These are phyloP conservation scores for Aspergillus novofumigatus DNA, from an alignment of 2,329 filamentous ascomycete genomes.

Conservation along the genomic window DNA sequence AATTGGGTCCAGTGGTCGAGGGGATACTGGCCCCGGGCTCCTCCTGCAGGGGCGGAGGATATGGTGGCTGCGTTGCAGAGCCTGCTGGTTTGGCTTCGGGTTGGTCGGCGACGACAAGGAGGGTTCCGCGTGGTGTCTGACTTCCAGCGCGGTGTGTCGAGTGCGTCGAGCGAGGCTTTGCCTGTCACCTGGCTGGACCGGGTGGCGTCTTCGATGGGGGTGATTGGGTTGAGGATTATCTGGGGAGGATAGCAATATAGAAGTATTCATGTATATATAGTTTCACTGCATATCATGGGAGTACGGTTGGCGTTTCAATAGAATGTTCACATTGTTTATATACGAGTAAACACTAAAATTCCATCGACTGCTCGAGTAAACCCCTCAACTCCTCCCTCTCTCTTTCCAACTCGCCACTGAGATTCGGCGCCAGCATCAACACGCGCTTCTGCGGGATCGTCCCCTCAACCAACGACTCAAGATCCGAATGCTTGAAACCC, in stretches of 20 bases:
- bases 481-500: conserved; percentile 70
- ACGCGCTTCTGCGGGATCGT: conserved; percentile 91
- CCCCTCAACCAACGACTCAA: conserved; percentile 84
- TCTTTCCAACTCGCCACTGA: conserved; percentile 64
- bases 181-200: conserved; percentile 29
- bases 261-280: too few relatives aligned
- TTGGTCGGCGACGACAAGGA: background rate
- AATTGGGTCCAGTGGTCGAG: too few relatives aligned
- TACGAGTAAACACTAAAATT: conserved; percentile 41
- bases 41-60: conserved; percentile 24
- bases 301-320: too few relatives aligned
- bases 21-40: conserved; percentile 14
- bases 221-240: conserved; percentile 22
- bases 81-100: conserved; percentile 15
- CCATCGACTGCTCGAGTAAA: conserved; percentile 63
- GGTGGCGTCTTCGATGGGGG: conserved; percentile 31
- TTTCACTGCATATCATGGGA: too few relatives aligned
- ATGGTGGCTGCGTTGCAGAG: conserved; percentile 17
- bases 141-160: conserved; percentile 20
- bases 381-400: conserved; percentile 68
- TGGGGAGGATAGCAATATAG: too few relatives aligned
- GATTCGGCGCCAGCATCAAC: conserved; percentile 80
- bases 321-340: too few relatives aligned
- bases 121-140: conserved; percentile 26
- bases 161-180: conserved; percentile 8